phyloP scores from a whole-genome alignment of 495 filamentous ascomycete species.

The Aspergillus kassunensis region DNA sequence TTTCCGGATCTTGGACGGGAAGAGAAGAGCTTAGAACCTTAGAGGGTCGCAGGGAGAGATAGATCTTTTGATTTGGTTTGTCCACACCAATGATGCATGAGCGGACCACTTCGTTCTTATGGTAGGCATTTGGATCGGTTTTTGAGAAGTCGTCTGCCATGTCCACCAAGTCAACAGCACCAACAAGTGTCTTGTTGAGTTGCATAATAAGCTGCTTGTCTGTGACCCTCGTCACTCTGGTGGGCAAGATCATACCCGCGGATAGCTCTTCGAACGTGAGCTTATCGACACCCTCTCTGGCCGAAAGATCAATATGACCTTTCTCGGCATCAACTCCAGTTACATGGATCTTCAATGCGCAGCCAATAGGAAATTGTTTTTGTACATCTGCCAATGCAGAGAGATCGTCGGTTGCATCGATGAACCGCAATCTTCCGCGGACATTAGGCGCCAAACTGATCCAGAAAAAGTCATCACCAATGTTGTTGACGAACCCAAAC shows the following conservation, averaged over 20 bases:
- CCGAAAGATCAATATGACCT: conserved; percentile 77
- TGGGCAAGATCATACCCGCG: conserved; percentile 74
- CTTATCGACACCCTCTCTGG: conserved; percentile 52
- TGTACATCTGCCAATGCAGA: conserved; percentile 68
- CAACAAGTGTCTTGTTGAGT: conserved; percentile 70
- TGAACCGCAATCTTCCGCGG: conserved; percentile 70
- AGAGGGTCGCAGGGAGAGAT: conserved; percentile 79
- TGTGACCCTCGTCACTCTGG: conserved; percentile 79
- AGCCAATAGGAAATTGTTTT: conserved; percentile 85
- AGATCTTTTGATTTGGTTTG: conserved; percentile 73
- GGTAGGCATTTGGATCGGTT: conserved; percentile 61
- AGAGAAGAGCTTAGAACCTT: conserved; percentile 82
- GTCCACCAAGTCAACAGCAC: conserved; percentile 70
- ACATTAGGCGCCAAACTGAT: conserved; percentile 88
- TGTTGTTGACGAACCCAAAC: conserved; percentile 86
- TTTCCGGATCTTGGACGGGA: conserved; percentile 75
- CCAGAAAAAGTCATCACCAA: conserved; percentile 74
- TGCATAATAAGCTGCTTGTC: conserved; percentile 80
- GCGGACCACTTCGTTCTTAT: conserved; percentile 79
- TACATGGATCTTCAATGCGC: conserved; percentile 74
- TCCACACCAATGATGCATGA: conserved; percentile 81
- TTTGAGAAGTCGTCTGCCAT: conserved; percentile 79
- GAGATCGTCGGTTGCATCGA: conserved; percentile 84
- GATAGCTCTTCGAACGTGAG: conserved; percentile 65
- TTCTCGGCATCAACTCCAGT: conserved; percentile 68